Base-by-base conservation (phyloP, 2,329 filamentous ascomycete species). In the Colletotrichum lindemuthianum region DNA sequence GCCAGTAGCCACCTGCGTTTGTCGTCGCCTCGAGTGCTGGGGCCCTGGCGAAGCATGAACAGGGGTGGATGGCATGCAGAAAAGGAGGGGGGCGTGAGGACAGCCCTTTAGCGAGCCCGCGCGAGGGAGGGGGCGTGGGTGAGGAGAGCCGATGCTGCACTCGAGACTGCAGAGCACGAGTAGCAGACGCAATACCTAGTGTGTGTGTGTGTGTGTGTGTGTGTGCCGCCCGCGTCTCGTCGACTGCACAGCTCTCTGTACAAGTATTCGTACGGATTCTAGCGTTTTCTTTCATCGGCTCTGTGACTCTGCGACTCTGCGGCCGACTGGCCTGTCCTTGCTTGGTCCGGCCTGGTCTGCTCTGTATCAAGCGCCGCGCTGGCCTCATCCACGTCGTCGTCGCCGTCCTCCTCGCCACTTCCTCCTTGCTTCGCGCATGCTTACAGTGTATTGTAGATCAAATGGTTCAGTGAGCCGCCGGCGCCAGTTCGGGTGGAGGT, bases 61-160 rank as follows among this genome's bases (percentile, higher is more conserved):
- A 61, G 53, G 57, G 61, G 44, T 32, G 37, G 57, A 61, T 65
- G 57, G 61, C 45, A 61, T 56, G 57, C 61, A 61, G 61, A 65
- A 50, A 56, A 5, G 24, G 57, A 45, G 56, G 57, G 61, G 61
- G 61, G 61, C 50, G 61, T 65, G 61, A 55, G 39, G 50, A 39
- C 44, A 52, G 50, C 39, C 57, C 39, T 55, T 56, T 61, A 40
- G 61, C 58, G 61, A 60, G 40, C 41, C 16, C 44, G 43, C 24
- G 43, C 10, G 37, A 10, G 37, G 37, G 37, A 9, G 37, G 9
- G 37, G 37, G 37, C 37, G 37, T 40, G 37, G 6, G 37, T 13
- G 37, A 10, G 41, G 10, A n/a, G 7, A 44, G 41, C 41, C 15
- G 41, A 8, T 12, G 41, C 11, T 13, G 41, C 45, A 13, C 41